These are phyloP conservation scores for Talaromyces wortmannii DNA, from an alignment of 495 filamentous ascomycete genomes.

Conservation along the genomic window DNA sequence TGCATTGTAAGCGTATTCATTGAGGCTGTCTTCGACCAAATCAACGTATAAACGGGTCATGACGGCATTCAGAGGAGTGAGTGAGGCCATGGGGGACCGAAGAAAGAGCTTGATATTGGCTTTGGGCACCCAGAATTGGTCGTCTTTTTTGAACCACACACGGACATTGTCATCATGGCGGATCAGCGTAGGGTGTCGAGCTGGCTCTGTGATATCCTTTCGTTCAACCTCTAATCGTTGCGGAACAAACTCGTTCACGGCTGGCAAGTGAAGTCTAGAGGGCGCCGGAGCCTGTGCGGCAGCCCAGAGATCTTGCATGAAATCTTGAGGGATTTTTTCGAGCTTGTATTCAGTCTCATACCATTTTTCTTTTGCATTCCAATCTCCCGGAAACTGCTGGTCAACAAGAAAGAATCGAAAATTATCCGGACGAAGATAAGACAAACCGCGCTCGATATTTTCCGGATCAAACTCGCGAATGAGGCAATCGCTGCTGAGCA, in stretches of 20 bases:
- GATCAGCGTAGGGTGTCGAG: conserved; percentile 73
- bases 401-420: conserved; percentile 77
- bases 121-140: conserved; percentile 97
- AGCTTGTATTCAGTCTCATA: conserved; percentile 92
- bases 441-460: conserved; percentile 66
- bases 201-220: conserved; percentile 71
- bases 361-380: conserved; percentile 90
- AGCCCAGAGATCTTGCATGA: conserved; percentile 59
- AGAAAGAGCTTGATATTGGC: conserved; percentile 76
- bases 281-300: conserved; percentile 48
- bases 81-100: conserved; percentile 68
- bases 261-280: conserved; percentile 71
- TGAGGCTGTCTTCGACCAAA: conserved; percentile 79
- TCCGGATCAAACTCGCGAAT: conserved; percentile 72
- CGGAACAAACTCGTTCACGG: conserved; percentile 94
- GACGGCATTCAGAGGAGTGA: conserved; percentile 69
- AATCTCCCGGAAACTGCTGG: conserved; percentile 74
- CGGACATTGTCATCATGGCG: conserved; percentile 77
- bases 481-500: conserved; percentile 69
- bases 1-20: conserved; percentile 94
- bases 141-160: conserved; percentile 99
- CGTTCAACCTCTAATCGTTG: conserved; percentile 90
- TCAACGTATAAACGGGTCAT: conserved; percentile 79
- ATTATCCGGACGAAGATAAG: conserved; percentile 78
- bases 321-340: conserved; percentile 72